A percentile compares a stretch with the other conserved stretches of the same genome.
These are phyloP conservation scores for Stramenopiles sp. DNA, from an alignment of 352 stramenopile genomes.

Conservation along the genomic window DNA sequence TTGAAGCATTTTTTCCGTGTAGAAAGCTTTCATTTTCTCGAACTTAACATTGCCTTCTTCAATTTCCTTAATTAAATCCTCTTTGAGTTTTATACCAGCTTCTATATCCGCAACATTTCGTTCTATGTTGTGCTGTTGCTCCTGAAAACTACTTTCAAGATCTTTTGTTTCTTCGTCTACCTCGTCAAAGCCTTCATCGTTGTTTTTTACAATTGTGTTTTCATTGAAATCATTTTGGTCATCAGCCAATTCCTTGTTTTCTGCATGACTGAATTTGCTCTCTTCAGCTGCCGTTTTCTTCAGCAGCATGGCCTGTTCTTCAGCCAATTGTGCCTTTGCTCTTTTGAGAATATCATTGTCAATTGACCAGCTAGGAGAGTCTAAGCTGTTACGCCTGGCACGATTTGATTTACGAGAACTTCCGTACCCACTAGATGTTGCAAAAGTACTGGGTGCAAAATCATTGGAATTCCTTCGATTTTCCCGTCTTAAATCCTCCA, in stretches of 20 bases:
- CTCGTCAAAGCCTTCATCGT: not conserved
- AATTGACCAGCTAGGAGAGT: not conserved
- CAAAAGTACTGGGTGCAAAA: not conserved
- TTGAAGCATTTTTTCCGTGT: slow-evolving; percentile 4
- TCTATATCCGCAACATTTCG: not conserved
- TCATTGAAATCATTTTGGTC: not conserved
- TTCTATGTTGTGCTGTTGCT: not conserved
- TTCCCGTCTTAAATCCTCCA: not conserved
- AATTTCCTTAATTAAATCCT: slow-evolving; percentile 4
- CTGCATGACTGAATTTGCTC: not conserved
- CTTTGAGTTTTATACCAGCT: not conserved
- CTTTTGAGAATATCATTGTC: not conserved
- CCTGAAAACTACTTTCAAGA: slow-evolving; percentile 1
- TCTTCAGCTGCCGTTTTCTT: not conserved
- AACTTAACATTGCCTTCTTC: not conserved
- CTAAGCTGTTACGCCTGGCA: not conserved
- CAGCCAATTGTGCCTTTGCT: not conserved
- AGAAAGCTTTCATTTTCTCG: not conserved
- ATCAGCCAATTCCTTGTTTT: not conserved
- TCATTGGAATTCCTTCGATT: not conserved
- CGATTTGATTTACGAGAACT: not conserved
- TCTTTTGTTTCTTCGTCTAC: slow-evolving; percentile 7
- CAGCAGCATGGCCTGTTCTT: not conserved
- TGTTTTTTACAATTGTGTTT: not conserved
- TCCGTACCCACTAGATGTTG: not conserved